phyloP scores from a whole-genome alignment of 1,284 basidiomycete species.

The Rhodotorula glutinis region DNA sequence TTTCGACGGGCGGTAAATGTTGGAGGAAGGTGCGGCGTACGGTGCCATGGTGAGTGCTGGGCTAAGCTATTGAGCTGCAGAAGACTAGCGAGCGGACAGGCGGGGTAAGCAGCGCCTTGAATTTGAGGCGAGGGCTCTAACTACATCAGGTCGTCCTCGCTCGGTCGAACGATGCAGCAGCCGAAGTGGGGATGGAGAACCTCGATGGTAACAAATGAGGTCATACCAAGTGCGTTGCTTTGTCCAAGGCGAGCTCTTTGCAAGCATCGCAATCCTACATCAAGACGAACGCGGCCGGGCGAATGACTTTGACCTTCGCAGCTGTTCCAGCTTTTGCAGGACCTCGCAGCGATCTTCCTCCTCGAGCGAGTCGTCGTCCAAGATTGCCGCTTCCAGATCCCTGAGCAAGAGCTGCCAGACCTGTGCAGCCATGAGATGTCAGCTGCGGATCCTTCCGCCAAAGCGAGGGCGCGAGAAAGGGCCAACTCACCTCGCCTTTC shows the following conservation, averaged over 20 bases:
- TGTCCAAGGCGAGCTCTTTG: too few species aligned
- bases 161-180: too few species aligned
- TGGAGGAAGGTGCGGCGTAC: not conserved
- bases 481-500: constrained; percentile 24
- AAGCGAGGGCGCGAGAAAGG: not conserved
- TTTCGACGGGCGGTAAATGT: not conserved
- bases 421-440: not conserved
- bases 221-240: too few species aligned
- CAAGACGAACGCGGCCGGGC: too few species aligned
- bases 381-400: constrained; percentile 22
- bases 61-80: too few species aligned
- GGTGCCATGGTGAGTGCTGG: not conserved
- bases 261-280: too few species aligned
- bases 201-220: too few species aligned
- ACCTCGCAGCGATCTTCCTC: constrained; percentile 28
- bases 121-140: too few species aligned
- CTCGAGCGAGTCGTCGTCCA: constrained; percentile 28
- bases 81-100: too few species aligned
- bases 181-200: too few species aligned
- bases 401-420: constrained; percentile 29
- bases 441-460: not conserved
- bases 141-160: too few species aligned
- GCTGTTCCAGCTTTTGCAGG: constrained; percentile 8
- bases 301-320: constrained; percentile 3
- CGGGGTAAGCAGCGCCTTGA: too few species aligned